Evolutionary conservation across 306 rosid species (phyloP).

Genomic region (Hippophae tibetana): DNA sequence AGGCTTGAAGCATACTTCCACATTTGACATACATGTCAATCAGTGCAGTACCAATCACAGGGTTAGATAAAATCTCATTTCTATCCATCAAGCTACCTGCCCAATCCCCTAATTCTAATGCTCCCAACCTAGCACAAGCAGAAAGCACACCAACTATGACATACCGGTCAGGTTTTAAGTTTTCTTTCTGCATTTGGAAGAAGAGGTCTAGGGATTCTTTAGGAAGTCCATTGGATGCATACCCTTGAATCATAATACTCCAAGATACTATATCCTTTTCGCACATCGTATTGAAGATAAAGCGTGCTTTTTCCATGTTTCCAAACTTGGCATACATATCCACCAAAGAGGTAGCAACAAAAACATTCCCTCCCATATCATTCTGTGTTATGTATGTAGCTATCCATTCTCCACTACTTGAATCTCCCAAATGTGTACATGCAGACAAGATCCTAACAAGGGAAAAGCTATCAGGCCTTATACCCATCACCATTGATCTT

Average conservation of each 20-base stretch:
- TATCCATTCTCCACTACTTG: constrained; percentile 50
- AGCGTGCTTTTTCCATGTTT: constrained; percentile 40
- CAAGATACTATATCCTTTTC: constrained; percentile 61
- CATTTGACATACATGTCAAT: constrained; percentile 73
- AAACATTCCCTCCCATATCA: constrained; percentile 39
- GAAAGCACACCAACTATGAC: constrained; percentile 66
- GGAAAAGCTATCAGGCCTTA: constrained; percentile 52
- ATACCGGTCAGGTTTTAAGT: constrained; percentile 50
- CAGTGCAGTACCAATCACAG: constrained; percentile 58
- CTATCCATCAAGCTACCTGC: constrained; percentile 41
- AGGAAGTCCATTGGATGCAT: constrained; percentile 48
- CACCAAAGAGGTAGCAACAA: constrained; percentile 52
- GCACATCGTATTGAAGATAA: constrained; percentile 40
- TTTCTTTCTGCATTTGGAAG: constrained; percentile 48
- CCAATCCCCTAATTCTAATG: constrained; percentile 51
- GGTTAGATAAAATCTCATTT: constrained; percentile 39
- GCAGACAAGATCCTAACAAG: constrained; percentile 47
- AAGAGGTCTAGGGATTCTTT: constrained; percentile 48
- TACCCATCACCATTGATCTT: constrained; percentile 45
- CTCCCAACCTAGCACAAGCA: constrained; percentile 60
- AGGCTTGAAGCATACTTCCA: constrained; percentile 45
- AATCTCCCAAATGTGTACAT: constrained; percentile 44
- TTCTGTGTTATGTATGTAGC: constrained; percentile 35
- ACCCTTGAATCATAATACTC: constrained; percentile 69
- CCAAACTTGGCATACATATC: constrained; percentile 60